Percentiles rank a stretch among this genome's conserved stretches.
phyloP scores from a whole-genome alignment of 768 basidiomycete species.

The Boletales sp. region DNA sequence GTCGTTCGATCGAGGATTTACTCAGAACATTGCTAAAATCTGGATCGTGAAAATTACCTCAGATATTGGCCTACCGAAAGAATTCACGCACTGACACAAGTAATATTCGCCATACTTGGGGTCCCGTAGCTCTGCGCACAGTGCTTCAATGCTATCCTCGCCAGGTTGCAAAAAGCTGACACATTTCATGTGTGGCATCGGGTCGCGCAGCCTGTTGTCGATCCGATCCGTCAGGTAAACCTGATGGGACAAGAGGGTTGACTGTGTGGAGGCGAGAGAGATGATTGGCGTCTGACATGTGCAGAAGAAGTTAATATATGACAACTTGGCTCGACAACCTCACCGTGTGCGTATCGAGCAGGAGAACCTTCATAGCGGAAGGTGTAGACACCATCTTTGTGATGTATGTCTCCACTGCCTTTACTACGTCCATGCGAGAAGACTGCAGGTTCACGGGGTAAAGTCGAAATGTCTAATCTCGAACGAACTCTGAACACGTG shows the following conservation, averaged over 20 bases:
- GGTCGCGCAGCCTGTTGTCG: slow-evolving; percentile 87
- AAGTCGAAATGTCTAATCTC: not conserved
- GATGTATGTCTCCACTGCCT: slow-evolving; percentile 93
- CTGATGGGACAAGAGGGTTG: slow-evolving; percentile 88
- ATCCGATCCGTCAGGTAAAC: slow-evolving; percentile 98
- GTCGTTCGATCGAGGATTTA: slow-evolving; percentile 85
- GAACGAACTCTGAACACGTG: not conserved
- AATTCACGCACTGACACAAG: slow-evolving; percentile 92
- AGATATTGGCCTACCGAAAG: slow-evolving; percentile 20
- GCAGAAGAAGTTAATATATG: not conserved
- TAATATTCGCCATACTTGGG: slow-evolving; percentile 98
- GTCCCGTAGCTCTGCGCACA: slow-evolving; percentile 80
- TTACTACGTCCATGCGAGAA: slow-evolving; percentile 81
- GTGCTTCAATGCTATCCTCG: slow-evolving; percentile 76
- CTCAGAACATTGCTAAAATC: slow-evolving; percentile 95
- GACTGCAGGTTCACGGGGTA: not conserved
- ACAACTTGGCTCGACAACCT: slow-evolving; percentile 18
- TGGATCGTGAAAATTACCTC: slow-evolving; percentile 32
- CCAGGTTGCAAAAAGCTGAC: slow-evolving; percentile 88
- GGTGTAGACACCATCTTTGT: slow-evolving; percentile 84
- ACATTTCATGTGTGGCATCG: slow-evolving; percentile 97
- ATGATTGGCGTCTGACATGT: slow-evolving; percentile 85
- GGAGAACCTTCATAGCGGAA: slow-evolving; percentile 89
- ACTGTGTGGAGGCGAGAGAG: slow-evolving; percentile 91
- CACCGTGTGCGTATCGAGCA: slow-evolving; percentile 93